Percentiles rank a stretch among this genome's conserved stretches.
Conservation (phyloP, 495 filamentous ascomycete species). For the Aeminium ludgeri region DNA sequence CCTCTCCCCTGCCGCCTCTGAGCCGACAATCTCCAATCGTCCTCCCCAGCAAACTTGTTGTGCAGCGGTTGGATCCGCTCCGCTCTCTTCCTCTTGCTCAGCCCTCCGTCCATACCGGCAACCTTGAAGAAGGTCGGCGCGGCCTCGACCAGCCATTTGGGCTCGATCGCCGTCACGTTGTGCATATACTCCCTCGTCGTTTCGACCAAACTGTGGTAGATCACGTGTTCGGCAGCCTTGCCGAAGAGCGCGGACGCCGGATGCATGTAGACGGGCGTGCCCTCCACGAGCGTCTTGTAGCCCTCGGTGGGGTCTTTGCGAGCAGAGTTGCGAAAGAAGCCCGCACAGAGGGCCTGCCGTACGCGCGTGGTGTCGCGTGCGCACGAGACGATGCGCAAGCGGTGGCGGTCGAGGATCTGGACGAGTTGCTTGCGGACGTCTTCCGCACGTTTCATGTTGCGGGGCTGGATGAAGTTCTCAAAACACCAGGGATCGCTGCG, state of each 20-base stretch:
- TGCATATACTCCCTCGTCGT: slow-evolving; percentile 99
- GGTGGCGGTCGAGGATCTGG: slow-evolving; percentile 81
- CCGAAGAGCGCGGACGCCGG: slow-evolving; percentile 82
- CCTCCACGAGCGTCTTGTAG: slow-evolving; percentile 91
- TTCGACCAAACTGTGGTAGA: slow-evolving; percentile 75
- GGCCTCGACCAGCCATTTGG: slow-evolving; percentile 80
- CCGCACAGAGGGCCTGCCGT: slow-evolving; percentile 77
- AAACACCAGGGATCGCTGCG: slow-evolving; percentile 84
- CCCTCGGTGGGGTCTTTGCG: slow-evolving; percentile 92
- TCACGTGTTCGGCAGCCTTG: slow-evolving; percentile 87
- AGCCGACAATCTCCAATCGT: slow-evolving; percentile 85
- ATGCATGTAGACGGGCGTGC: slow-evolving; percentile 88
- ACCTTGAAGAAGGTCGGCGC: slow-evolving; percentile 98
- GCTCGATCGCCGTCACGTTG: slow-evolving; percentile 75
- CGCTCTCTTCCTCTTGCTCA: slow-evolving; percentile 83
- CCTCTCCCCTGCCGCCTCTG: slow-evolving; percentile 76
- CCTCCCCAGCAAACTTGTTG: slow-evolving; percentile 75
- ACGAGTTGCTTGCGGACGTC: slow-evolving; percentile 86
- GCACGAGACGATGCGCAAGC: slow-evolving; percentile 65
- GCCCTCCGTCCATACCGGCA: slow-evolving; percentile 57
- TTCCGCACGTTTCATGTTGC: slow-evolving; percentile 69
- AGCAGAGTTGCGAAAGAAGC: slow-evolving; percentile 90
- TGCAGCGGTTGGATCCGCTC: slow-evolving; percentile 90
- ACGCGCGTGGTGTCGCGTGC: slow-evolving; percentile 75
- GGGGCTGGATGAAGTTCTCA: slow-evolving; percentile 93